phyloP scores from a whole-genome alignment of 495 filamentous ascomycete genomes.

The Tuber borchii region DNA sequence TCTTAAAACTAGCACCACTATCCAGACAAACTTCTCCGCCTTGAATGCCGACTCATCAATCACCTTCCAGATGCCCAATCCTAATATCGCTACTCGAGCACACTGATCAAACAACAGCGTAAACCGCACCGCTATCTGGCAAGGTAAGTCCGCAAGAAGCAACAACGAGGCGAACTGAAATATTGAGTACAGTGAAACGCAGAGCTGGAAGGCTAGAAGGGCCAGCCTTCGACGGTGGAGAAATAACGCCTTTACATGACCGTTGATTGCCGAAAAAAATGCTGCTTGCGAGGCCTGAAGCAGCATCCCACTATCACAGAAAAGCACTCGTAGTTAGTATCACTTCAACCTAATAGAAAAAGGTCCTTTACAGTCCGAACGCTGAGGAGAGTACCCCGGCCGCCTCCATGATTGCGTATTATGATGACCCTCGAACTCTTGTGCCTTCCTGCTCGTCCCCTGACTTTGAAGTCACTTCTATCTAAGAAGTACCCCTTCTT shows the following conservation, averaged over 20 bases:
- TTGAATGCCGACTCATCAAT: conserved; percentile 17
- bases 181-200: conserved; percentile 23
- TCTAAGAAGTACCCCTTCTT: neutral
- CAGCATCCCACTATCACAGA: conserved; percentile 19
- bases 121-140: conserved; percentile 22
- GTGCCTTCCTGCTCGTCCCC: neutral
- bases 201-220: conserved; percentile 35
- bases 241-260: conserved; percentile 28
- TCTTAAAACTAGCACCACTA: conserved; percentile 17
- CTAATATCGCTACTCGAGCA: conserved; percentile 25
- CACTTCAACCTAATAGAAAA: neutral
- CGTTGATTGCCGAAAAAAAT: conserved; percentile 31
- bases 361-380: conserved; percentile 30
- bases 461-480: neutral
- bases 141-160: conserved; percentile 21
- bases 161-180: conserved; percentile 34
- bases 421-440: neutral
- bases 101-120: conserved; percentile 34
- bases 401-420: conserved; percentile 22
- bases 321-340: conserved; percentile 7
- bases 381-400: conserved; percentile 31
- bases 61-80: conserved; percentile 27
- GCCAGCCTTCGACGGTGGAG: conserved; percentile 36
- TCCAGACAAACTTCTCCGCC: conserved; percentile 21
- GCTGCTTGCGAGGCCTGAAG: conserved; percentile 32